A percentile compares a stretch with the other conserved stretches of the same genome.
These are phyloP conservation scores for Penicillium sp. DNA, from an alignment of 2,329 filamentous ascomycete genomes.

Conservation along the genomic window DNA sequence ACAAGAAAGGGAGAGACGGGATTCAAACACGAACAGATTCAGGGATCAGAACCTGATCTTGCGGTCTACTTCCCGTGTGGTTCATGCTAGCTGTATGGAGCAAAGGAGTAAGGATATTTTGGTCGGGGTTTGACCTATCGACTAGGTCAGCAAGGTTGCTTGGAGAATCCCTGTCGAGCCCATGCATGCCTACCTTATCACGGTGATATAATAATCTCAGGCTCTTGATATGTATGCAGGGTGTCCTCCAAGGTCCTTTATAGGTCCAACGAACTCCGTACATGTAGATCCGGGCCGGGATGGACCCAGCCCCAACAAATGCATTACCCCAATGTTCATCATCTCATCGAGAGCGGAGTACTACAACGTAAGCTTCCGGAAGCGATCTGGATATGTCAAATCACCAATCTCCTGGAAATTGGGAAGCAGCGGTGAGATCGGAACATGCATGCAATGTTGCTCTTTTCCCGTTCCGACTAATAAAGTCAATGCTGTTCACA, in stretches of 20 bases:
- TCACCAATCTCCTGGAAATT: not conserved
- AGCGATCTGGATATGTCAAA: not conserved
- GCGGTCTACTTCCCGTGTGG: conserved; percentile 2
- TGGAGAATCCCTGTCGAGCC: not conserved
- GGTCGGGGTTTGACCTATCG: not conserved
- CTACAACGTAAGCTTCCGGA: not conserved
- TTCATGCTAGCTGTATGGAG: not conserved
- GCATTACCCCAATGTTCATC: not conserved
- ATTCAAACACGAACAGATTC: not conserved
- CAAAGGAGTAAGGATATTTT: not conserved
- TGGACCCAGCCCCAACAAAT: not conserved
- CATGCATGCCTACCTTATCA: conserved; percentile 1
- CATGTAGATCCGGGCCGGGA: not conserved
- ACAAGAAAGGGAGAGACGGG: not conserved
- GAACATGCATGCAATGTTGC: not conserved
- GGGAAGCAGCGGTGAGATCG: conserved; percentile 1
- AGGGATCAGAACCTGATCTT: not conserved
- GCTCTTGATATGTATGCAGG: not conserved
- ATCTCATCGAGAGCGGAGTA: not conserved
- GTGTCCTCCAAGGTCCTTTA: conserved; percentile 1
- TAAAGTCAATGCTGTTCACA: too few relatives aligned
- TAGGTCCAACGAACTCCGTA: not conserved
- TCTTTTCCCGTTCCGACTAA: not conserved
- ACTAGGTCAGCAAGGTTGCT: too few relatives aligned
- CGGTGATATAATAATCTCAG: not conserved